Conservation (phyloP, 2,329 filamentous ascomycete species). For the Didymella keratinophila region DNA sequence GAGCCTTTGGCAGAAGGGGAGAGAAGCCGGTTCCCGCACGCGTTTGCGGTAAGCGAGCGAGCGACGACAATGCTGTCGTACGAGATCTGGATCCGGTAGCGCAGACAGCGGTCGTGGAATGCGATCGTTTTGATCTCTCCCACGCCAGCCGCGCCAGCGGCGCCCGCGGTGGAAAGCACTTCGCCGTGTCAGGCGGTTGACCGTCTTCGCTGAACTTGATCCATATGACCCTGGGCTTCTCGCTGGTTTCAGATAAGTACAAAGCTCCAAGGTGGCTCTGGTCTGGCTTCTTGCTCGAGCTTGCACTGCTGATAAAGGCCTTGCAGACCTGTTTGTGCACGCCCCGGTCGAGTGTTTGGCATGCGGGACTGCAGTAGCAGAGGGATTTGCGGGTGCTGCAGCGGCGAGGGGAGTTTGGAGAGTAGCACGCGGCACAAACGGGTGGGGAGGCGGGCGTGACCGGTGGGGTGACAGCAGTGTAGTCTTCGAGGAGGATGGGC, state of each 20-base stretch:
- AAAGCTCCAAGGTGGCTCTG: conserved; percentile 8
- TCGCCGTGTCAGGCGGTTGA: background rate
- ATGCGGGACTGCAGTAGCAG: conserved; percentile 20
- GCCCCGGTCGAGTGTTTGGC: conserved; percentile 20
- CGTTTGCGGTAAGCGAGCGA: conserved; percentile 7
- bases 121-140: conserved; percentile 20
- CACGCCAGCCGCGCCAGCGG: background rate
- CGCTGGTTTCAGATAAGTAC: background rate
- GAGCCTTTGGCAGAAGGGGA: background rate
- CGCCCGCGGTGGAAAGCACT: conserved; percentile 18
- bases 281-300: background rate
- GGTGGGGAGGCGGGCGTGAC: background rate
- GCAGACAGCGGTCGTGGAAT: conserved; percentile 20
- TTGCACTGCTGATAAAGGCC: background rate
- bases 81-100: conserved; percentile 22
- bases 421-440: conserved; percentile 21
- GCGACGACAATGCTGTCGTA: conserved; percentile 22
- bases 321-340: conserved; percentile 24
- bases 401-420: background rate
- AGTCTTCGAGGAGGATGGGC: conserved; percentile 22
- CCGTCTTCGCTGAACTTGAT: conserved; percentile 10
- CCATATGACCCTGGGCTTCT: conserved; percentile 11
- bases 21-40: background rate
- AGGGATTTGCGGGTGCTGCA: conserved; percentile 24
- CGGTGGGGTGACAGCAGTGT: background rate